A percentile compares a stretch with the other conserved stretches of the same genome.
Evolutionary conservation across 1,139 yeast species (phyloP).

Genomic region (Diutina pseudorugosa): DNA sequence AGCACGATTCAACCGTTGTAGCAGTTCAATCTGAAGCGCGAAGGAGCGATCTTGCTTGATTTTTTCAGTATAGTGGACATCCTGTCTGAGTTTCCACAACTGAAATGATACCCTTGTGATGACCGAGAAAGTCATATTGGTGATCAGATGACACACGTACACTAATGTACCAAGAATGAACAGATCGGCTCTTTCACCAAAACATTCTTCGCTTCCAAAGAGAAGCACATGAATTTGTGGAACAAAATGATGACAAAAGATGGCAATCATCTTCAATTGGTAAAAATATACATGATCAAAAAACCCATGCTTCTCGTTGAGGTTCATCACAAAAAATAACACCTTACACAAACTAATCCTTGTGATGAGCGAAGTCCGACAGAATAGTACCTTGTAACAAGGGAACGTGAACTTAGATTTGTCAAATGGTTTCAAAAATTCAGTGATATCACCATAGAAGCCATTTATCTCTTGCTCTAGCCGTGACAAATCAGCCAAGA

Average conservation of each 20-base stretch:
- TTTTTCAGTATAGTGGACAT: constrained; percentile 9
- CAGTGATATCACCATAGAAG: constrained; percentile 12
- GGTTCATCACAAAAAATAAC: constrained; percentile 17
- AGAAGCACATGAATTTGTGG: constrained; percentile 20
- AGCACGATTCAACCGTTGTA: constrained; percentile 5
- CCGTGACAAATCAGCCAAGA: constrained; percentile 15
- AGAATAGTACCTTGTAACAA: constrained; percentile 21
- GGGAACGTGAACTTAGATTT: constrained; percentile 13
- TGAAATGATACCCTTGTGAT: constrained; percentile 22
- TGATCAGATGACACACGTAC: constrained; percentile 4
- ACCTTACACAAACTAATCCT: constrained; percentile 17
- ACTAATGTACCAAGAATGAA: constrained; percentile 23
- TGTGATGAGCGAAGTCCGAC: constrained; percentile 20
- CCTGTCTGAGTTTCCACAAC: constrained; percentile 12
- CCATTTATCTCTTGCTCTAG: constrained; percentile 17
- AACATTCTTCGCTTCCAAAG: constrained; percentile 16
- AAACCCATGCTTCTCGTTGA: constrained; percentile 14
- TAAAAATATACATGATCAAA: constrained; percentile 15
- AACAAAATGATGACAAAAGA: constrained; percentile 16
- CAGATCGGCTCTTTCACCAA: constrained; percentile 22
- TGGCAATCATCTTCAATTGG: constrained; percentile 16
- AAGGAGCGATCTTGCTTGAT: constrained; percentile 4
- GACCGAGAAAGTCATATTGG: constrained; percentile 6
- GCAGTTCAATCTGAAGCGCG: constrained; percentile 5
- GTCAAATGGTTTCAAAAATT: constrained; percentile 1